Evolutionary conservation across 2,329 filamentous ascomycete species (phyloP).

Genomic region (Claviceps sorghi): DNA sequence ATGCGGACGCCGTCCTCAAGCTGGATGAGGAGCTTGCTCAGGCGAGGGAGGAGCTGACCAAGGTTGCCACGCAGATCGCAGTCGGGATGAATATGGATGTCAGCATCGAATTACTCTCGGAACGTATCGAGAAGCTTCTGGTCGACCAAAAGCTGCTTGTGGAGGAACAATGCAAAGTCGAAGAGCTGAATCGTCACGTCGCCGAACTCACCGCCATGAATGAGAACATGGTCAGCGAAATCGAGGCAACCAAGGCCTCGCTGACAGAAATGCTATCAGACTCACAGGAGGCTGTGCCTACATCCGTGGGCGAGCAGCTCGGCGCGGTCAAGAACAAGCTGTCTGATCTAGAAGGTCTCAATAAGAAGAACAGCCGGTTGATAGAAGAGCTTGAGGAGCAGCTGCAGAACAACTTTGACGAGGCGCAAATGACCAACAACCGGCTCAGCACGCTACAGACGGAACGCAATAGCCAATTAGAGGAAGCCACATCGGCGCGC

Average conservation of each 20-base stretch:
- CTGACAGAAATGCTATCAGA: slow-evolving; percentile 40
- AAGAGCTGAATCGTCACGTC: slow-evolving; percentile 41
- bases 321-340: slow-evolving; percentile 52
- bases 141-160: slow-evolving; percentile 44
- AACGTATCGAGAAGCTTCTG: slow-evolving; percentile 43
- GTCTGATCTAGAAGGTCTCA: slow-evolving; percentile 46
- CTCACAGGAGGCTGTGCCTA: slow-evolving; percentile 26
- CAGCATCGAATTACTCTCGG: slow-evolving; percentile 52
- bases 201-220: slow-evolving; percentile 42
- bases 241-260: slow-evolving; percentile 44
- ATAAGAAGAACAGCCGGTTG: slow-evolving; percentile 81
- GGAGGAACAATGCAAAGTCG: slow-evolving; percentile 42
- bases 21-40: slow-evolving; percentile 49
- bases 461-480: slow-evolving; percentile 59
- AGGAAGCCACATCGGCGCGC: slow-evolving; percentile 59
- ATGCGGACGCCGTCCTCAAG: slow-evolving; percentile 38
- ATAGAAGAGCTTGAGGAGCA: slow-evolving; percentile 96
- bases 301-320: slow-evolving; percentile 39
- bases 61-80: slow-evolving; percentile 48
- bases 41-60: slow-evolving; percentile 51
- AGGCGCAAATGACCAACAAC: slow-evolving; percentile 74
- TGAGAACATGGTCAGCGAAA: slow-evolving; percentile 43
- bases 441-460: slow-evolving; percentile 69
- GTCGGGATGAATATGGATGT: slow-evolving; percentile 46
- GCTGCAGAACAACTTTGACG: slow-evolving; percentile 86